phyloP scores from a whole-genome alignment of 345 rosid genomes.

The Fremontodendron californicum region DNA sequence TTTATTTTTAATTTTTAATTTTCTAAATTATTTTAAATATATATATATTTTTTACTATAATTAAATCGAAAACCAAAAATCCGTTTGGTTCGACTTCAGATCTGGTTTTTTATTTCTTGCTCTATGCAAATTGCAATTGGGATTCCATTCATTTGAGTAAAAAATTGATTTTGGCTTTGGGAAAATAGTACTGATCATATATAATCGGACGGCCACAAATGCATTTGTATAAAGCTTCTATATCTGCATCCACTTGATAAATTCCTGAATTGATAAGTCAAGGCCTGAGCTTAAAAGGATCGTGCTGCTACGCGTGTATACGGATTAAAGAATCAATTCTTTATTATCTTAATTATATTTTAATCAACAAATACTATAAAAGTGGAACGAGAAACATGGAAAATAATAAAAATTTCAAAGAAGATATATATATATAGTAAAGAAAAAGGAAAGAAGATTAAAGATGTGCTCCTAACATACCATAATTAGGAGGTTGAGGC shows the following conservation, averaged over 20 bases:
- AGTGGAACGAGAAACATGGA: not conserved
- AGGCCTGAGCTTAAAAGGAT: not conserved
- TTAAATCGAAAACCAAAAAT: too few species aligned
- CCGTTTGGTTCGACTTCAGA: too few species aligned
- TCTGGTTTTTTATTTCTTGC: too few species aligned
- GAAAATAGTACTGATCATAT: not conserved
- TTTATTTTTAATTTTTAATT: too few species aligned
- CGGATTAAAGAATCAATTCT: slow-evolving; percentile 17
- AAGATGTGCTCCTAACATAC: not conserved
- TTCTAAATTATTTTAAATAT: too few species aligned
- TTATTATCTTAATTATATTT: slow-evolving; percentile 10
- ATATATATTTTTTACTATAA: too few species aligned
- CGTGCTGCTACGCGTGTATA: slow-evolving; percentile 17
- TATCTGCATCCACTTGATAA: slow-evolving; percentile 5
- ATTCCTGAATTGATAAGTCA: slow-evolving; percentile 18
- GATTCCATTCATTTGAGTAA: not conserved
- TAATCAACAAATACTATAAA: not conserved
- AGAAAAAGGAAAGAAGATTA: not conserved
- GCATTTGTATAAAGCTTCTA: not conserved
- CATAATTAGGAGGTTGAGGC: not conserved
- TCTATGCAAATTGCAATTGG: not conserved
- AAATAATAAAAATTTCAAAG: not conserved
- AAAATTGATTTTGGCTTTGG: not conserved
- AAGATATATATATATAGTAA: too few species aligned
- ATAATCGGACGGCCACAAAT: not conserved